A percentile compares a stretch with the other conserved stretches of the same genome.
phyloP scores from a whole-genome alignment of 1,284 basidiomycete species.

The Ustilago sp. region DNA sequence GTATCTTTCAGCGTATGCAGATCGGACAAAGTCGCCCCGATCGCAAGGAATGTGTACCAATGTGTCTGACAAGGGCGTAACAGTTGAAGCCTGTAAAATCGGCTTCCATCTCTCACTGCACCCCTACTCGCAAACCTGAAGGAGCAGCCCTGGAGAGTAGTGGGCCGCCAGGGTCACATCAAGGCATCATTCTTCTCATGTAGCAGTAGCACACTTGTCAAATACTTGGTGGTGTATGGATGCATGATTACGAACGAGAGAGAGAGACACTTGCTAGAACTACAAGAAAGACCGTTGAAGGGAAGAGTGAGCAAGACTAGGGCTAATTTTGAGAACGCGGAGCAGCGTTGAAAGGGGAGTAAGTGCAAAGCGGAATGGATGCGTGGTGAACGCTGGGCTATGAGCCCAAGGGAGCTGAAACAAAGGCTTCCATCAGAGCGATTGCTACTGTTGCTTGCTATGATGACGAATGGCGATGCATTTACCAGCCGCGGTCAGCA shows the following conservation, averaged over 20 bases:
- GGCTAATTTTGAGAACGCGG: background rate
- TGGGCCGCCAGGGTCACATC: too few species aligned
- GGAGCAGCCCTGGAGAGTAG: too few species aligned
- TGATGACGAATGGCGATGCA: background rate
- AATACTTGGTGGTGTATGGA: background rate
- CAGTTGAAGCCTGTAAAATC: too few species aligned
- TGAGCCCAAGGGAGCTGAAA: background rate
- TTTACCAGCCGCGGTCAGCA: slow-evolving; percentile 65
- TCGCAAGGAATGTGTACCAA: background rate
- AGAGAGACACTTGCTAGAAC: slow-evolving; percentile 42
- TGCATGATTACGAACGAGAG: slow-evolving; percentile 19
- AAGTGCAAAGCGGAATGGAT: background rate
- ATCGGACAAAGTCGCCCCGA: background rate
- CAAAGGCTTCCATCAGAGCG: background rate
- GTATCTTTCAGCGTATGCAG: too few species aligned
- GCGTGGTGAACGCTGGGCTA: slow-evolving; percentile 40
- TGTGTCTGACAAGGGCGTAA: background rate
- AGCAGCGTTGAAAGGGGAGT: slow-evolving; percentile 1
- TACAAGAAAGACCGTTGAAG: slow-evolving; percentile 43
- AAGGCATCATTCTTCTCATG: too few species aligned
- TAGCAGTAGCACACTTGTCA: too few species aligned
- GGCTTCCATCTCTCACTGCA: too few species aligned
- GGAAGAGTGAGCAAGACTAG: slow-evolving; percentile 9
- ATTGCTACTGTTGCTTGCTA: background rate
- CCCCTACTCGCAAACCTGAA: too few species aligned